Conservation (phyloP, 441 rosid genomes). For the Cnidoscolus chayamansa region DNA sequence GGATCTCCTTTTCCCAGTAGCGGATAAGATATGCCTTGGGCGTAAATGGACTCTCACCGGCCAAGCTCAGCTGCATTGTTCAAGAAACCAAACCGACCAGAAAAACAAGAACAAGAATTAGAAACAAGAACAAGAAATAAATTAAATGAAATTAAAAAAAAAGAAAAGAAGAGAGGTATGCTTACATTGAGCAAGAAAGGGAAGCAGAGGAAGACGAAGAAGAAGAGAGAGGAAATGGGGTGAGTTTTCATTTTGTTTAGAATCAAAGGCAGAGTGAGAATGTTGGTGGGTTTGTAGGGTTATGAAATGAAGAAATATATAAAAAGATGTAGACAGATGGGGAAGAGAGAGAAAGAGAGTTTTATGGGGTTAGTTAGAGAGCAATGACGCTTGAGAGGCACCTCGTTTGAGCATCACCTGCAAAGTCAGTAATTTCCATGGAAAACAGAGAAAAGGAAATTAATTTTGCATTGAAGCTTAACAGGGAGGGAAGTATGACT, state of each 20-base stretch:
- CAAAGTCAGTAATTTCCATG: no score
- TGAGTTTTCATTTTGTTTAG: constrained; percentile 21
- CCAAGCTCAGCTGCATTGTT: constrained; percentile 54
- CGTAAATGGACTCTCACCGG: constrained; percentile 57
- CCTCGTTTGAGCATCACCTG: not conserved
- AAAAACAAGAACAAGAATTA: not conserved
- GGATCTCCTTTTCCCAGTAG: constrained; percentile 81
- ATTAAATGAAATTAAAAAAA: not conserved
- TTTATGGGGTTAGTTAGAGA: not conserved
- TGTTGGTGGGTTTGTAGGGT: constrained; percentile 30
- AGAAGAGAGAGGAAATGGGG: constrained; percentile 18
- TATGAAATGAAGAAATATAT: constrained; percentile 14
- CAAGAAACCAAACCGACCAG: not conserved
- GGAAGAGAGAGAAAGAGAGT: not conserved
- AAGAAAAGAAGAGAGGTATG: not conserved
- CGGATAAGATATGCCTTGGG: constrained; percentile 72
- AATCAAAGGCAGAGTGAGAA: constrained; percentile 16
- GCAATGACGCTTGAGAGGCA: not conserved
- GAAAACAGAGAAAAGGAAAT: not conserved
- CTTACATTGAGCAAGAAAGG: constrained; percentile 39
- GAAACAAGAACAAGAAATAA: not conserved
- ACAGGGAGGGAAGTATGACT: no score
- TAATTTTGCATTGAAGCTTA: no score
- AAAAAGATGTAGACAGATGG: not conserved
- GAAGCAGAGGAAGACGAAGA: constrained; percentile 9